Percentiles rank a stretch among this genome's conserved stretches.
phyloP scores from a whole-genome alignment of 805 yeast species.

The Blastobotrys muscicola region DNA sequence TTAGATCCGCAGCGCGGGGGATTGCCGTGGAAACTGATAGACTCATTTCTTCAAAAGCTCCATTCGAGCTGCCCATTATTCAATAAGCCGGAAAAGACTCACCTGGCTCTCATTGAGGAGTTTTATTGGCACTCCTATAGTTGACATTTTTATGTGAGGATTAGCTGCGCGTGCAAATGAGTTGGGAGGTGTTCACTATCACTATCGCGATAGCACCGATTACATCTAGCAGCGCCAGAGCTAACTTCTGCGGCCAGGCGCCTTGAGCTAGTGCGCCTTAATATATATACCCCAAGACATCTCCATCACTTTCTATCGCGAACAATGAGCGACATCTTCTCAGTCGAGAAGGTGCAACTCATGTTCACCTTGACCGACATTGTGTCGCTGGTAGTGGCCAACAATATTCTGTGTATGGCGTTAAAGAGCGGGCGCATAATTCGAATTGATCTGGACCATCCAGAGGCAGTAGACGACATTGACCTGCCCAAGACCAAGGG shows the following conservation, averaged over 20 bases:
- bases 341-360: constrained; percentile 39
- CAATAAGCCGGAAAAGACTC: no score
- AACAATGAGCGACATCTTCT: constrained; percentile 14
- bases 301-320: no score
- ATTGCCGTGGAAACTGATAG: not conserved
- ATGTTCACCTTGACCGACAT: constrained; percentile 41
- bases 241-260: no score
- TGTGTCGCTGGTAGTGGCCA: constrained; percentile 41
- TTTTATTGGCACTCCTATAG: constrained; percentile 68
- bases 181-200: no score
- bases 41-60: not conserved
- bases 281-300: no score
- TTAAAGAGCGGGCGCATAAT: constrained; percentile 44
- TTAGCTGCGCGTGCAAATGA: no score
- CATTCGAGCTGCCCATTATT: not conserved
- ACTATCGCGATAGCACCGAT: no score
- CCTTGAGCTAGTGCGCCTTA: no score
- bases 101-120: constrained; percentile 75
- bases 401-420: constrained; percentile 48
- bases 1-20: not conserved
- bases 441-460: constrained; percentile 57
- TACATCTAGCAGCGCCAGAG: no score
- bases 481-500: constrained; percentile 22
- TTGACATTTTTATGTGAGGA: no score
- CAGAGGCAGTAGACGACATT: constrained; percentile 44